Base-by-base conservation (phyloP, 306 rosid species). In the Dicorynia guianensis region DNA sequence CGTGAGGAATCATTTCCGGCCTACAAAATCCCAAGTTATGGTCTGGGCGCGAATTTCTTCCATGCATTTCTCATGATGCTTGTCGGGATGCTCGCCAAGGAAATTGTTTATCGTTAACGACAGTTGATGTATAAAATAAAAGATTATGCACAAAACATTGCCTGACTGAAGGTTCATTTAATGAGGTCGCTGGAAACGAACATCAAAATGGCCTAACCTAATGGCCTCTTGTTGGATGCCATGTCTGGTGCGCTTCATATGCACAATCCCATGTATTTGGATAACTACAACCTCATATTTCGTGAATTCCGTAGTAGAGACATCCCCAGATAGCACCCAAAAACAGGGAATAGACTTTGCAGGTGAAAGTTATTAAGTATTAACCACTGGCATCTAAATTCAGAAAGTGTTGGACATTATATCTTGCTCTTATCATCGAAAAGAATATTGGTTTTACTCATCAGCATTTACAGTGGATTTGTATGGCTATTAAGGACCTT, bases 291-390 rank as follows among this genome's bases (percentile, higher is more conserved):
- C 42, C 30, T 49, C 14, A 13, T 61, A 17, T 68, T 0, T 44
- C 34, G 58, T 36, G 53, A 64, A 66, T 66, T 63, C 71, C 64
- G 79, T 76, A 70, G 70, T 63, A 76, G 75, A 72, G 75, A 72
- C 72, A 76, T 11, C 81, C 82, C 76, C 8, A 59, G 60, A 76
- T 58, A 59, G 35, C 79, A 81, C 82, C 85, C 72, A 61, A 49
- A 49, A 8, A 5, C 61, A 56, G 18, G 39, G 61, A 55, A 55
- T 17, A 25, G 30, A 25, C 2, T 2, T 25, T 25, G 30, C 30
- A 25, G 1, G 2, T 25, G 30, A 1, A 1, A 1, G 30, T 2
- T 25, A 1, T 25, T 25, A 25, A 44, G 9, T 33, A 18, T 69
- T 49, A 58, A 30, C 13, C 57, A 20, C n/a, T 9, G 44, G 47